A percentile compares a stretch with the other conserved stretches of the same genome.
phyloP scores from a whole-genome alignment of 257 asterid genomes.

The Coffea eugenioides region DNA sequence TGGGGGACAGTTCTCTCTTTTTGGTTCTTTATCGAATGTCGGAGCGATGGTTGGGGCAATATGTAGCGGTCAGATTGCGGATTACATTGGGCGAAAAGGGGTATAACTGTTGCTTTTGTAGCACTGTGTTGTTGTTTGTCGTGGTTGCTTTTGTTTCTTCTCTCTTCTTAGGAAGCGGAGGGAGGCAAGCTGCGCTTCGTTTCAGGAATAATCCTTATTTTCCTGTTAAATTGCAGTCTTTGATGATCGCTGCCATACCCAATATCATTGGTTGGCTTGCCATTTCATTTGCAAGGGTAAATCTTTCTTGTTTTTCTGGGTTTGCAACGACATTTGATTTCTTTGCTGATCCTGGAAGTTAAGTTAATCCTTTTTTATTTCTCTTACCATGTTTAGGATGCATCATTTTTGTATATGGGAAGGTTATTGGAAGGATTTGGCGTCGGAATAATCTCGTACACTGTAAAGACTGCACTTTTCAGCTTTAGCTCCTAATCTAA shows the following conservation, averaged over 20 bases:
- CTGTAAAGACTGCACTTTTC: constrained; percentile 37
- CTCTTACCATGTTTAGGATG: constrained; percentile 41
- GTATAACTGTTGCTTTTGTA: constrained; percentile 29
- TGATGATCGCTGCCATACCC: constrained; percentile 90
- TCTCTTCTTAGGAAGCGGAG: not conserved
- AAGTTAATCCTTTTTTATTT: not conserved
- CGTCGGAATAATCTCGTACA: constrained; percentile 88
- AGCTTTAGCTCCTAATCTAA: constrained; percentile 2
- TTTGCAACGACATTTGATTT: not conserved
- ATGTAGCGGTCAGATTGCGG: constrained; percentile 96
- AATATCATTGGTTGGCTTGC: constrained; percentile 95
- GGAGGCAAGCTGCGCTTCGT: not conserved
- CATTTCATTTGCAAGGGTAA: constrained; percentile 80
- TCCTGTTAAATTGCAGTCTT: constrained; percentile 46
- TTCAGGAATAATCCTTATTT: not conserved
- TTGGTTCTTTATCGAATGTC: constrained; percentile 88
- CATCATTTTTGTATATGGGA: constrained; percentile 92
- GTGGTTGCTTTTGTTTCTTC: not conserved
- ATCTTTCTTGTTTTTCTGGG: constrained; percentile 13
- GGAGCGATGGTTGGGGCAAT: constrained; percentile 99
- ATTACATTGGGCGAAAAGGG: constrained; percentile 95
- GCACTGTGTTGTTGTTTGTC: not conserved
- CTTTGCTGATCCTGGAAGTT: constrained; percentile 4
- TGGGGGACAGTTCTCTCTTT: constrained; percentile 65
- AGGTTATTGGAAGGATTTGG: constrained; percentile 96